Conservation (phyloP, 257 asterid genomes). For the Fraxinus americana region DNA sequence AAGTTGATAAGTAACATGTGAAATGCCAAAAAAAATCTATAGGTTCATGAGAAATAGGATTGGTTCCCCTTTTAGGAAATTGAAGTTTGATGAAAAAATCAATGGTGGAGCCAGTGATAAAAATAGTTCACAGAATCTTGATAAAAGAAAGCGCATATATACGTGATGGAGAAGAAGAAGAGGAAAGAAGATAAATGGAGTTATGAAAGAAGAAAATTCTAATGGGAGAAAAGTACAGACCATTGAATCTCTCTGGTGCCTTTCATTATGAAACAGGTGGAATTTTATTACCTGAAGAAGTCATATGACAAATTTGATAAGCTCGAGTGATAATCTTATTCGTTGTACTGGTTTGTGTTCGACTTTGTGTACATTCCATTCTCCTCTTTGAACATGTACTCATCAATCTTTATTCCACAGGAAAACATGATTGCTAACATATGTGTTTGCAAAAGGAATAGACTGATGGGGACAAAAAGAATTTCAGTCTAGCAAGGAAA, state of each 20-base stretch:
- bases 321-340: background rate
- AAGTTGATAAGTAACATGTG: background rate
- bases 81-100: conserved; percentile 20
- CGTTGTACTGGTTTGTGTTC: background rate
- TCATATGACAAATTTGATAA: background rate
- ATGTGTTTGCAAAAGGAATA: too few relatives aligned
- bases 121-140: background rate
- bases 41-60: conserved; percentile 28
- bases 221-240: conserved; percentile 68
- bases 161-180: conserved; percentile 3
- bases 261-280: conserved; percentile 63
- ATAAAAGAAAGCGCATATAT: background rate
- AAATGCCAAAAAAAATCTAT: conserved; percentile 17
- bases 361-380: too few relatives aligned
- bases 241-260: conserved; percentile 50
- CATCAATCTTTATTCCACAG: background rate
- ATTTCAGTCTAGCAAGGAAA: background rate
- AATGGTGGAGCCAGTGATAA: conserved; percentile 2
- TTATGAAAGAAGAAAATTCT: conserved; percentile 76
- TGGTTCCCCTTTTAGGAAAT: conserved; percentile 27
- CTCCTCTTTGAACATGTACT: background rate
- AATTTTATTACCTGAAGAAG: conserved; percentile 52
- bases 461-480: background rate
- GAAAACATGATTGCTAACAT: too few relatives aligned
- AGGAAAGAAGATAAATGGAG: conserved; percentile 29